Evolutionary conservation across 176 grass and related monocot genomes (phyloP), one percentile per base, ranked within the genome.

Genomic region (Guadua angustifolia): DNA sequence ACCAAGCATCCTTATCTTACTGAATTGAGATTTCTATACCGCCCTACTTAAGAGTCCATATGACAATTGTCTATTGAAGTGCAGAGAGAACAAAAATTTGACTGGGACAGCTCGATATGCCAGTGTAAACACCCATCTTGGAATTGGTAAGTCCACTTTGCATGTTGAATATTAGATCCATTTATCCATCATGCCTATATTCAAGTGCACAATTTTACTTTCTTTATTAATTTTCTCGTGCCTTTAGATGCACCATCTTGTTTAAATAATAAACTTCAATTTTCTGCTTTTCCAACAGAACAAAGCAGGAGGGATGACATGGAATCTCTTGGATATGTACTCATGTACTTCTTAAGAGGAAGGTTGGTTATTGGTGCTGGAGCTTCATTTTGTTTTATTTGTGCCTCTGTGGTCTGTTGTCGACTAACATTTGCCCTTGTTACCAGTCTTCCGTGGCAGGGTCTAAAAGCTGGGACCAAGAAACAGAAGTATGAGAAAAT

Each of bases 401-500:
- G 45, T 74, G 3, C 39, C n/a, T 66, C 25, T 46, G 47, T 71
- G 9, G 21, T 67, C 35, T 79, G 43, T 65, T 78, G 36, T 66
- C 52, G 11, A 44, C 70, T 81, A 78, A 77, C 25, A 75, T 47
- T 57, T 25, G 35, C 24, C 45, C 56, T 44, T 85, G 43, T 88
- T 60, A 60, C 64, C 82, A 94, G 94, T 29, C 90, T 97, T 69
- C 90, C 92, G 7, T 97, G 94, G 92, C 94, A 97, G 59, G 92
- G 94, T 38, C 69, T 97, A 52, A 97, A 94, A 97, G 94, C 94
- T 70, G 92, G 94, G 42, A 94, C 90, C 7, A 97, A 94, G 86
- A 97, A 94, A 64, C 94, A 97, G 78, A 97, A 94, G 82, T 97
- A 97, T 36, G 94, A 94, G 71, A 97, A 84, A 89, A 97, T 97